Evolutionary conservation across 306 rosid species (phyloP), one percentile per base, ranked within the genome.

Genomic region (Purshia tridentata): DNA sequence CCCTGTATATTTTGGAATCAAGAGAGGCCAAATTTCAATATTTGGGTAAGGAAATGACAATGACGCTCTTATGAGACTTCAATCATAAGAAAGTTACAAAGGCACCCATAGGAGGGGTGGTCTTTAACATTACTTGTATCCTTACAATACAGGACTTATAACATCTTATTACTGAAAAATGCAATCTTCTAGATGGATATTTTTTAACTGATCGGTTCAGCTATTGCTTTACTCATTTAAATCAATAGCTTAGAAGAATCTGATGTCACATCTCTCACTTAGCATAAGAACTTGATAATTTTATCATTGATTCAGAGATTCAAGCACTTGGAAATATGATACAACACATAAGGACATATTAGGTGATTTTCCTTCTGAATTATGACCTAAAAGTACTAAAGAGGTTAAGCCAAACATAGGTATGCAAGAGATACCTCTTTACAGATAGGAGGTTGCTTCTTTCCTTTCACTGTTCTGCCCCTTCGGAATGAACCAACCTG

Each of bases 401-500:
- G 18, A 42, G 0, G 41, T 29, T 23, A 40, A 63, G 45, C 65
- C 54, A 52, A 70, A 67, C 59, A 72, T 8, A 63, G 73, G 79
- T 56, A 65, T 46, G 73, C 47, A 58, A 78, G 14, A 62, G 11
- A 50, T 87, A 94, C 99, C 99, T 94, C 97, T 74, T 87, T 83
- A 80, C 91, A 89, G 76, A 81, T 80, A 4, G 99, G 99, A 77
- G 99, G 90, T 77, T 76, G 89, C 84, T 46, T 85, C 90, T 83
- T 86, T 85, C 95, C 99, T 81, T 94, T 94, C 69, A 90, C 79
- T 0, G 87, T 87, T 78, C 99, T 91, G 15, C 99, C 96, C 49
- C 89, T 84, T 65, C 79, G 89, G 83, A 94, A 94, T 51, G 88
- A 78, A 71, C 99, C 99, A 77, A 94, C 96, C 99, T 94, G 74